phyloP scores from a whole-genome alignment of 305 asterid genomes.

The Fraxinus xanthoxyloides region DNA sequence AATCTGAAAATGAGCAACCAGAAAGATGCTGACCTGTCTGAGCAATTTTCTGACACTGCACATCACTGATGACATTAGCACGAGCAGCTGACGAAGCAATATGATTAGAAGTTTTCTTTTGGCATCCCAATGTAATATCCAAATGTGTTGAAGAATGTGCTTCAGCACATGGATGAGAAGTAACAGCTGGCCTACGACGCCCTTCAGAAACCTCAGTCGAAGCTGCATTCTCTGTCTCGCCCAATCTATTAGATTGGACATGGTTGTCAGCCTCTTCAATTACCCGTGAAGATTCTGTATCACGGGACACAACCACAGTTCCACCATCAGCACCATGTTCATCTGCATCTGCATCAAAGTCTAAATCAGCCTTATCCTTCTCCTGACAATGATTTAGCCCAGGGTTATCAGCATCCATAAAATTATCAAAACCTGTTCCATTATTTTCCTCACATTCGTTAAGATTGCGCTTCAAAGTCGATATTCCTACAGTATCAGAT shows the following conservation, averaged over 20 bases:
- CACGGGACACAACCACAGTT: slow-evolving; percentile 25
- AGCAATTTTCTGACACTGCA: slow-evolving; percentile 33
- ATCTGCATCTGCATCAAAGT: slow-evolving; percentile 31
- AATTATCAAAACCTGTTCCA: slow-evolving; percentile 34
- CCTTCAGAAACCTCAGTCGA: slow-evolving; percentile 31
- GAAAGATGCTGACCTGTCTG: slow-evolving; percentile 32
- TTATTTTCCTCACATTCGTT: slow-evolving; percentile 33
- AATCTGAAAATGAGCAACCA: slow-evolving; percentile 33
- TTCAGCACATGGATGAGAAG: slow-evolving; percentile 33
- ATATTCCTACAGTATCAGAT: slow-evolving; percentile 35
- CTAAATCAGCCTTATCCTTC: slow-evolving; percentile 38
- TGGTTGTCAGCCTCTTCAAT: slow-evolving; percentile 30
- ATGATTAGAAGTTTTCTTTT: slow-evolving; percentile 4
- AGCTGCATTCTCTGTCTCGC: slow-evolving; percentile 29
- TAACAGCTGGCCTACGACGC: slow-evolving; percentile 26
- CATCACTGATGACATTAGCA: slow-evolving; percentile 29
- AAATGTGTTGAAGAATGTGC: slow-evolving; percentile 23
- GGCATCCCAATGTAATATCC: slow-evolving; percentile 35
- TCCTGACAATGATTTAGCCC: slow-evolving; percentile 26
- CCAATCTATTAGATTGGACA: slow-evolving; percentile 24
- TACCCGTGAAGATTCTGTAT: slow-evolving; percentile 28
- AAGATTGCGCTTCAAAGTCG: slow-evolving; percentile 37
- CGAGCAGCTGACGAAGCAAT: slow-evolving; percentile 28
- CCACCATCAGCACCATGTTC: slow-evolving; percentile 26
- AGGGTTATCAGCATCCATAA: slow-evolving; percentile 32